Evolutionary conservation across 306 rosid species (phyloP).

Genomic region (Vicia faba): DNA sequence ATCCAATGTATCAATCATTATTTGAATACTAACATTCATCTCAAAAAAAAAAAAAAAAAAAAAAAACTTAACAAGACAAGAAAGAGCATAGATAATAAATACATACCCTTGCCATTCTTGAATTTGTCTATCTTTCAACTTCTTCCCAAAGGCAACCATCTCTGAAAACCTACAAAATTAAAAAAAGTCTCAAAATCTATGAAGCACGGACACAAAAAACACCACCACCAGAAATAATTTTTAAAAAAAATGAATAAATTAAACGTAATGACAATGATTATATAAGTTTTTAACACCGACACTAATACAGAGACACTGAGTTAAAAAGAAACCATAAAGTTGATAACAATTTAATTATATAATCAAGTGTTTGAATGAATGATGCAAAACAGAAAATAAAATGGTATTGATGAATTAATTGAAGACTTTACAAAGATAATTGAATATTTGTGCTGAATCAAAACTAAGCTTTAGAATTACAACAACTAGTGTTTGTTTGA

Average conservation of each 20-base stretch:
- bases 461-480: constrained; percentile 10
- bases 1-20: constrained; percentile 20
- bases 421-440: constrained; percentile 10
- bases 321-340: constrained; percentile 14
- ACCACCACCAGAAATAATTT: too few species aligned
- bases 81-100: background rate
- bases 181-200: too few species aligned
- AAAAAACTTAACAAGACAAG: background rate
- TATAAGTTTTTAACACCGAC: too few species aligned
- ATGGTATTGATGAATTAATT: constrained; percentile 1
- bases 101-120: constrained; percentile 95
- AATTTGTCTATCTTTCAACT: constrained; percentile 86
- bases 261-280: too few species aligned
- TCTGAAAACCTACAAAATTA: constrained; percentile 28
- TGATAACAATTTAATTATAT: constrained; percentile 28
- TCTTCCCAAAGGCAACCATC: constrained; percentile 99
- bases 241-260: too few species aligned
- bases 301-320: too few species aligned
- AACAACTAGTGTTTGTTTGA: too few species aligned
- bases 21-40: background rate
- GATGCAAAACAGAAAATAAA: constrained; percentile 26
- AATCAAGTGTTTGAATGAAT: background rate
- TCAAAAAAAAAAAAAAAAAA: background rate
- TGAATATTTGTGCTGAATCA: background rate
- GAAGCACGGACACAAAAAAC: too few species aligned